phyloP scores from a whole-genome alignment of 768 basidiomycete species.

The Boletus sp. region DNA sequence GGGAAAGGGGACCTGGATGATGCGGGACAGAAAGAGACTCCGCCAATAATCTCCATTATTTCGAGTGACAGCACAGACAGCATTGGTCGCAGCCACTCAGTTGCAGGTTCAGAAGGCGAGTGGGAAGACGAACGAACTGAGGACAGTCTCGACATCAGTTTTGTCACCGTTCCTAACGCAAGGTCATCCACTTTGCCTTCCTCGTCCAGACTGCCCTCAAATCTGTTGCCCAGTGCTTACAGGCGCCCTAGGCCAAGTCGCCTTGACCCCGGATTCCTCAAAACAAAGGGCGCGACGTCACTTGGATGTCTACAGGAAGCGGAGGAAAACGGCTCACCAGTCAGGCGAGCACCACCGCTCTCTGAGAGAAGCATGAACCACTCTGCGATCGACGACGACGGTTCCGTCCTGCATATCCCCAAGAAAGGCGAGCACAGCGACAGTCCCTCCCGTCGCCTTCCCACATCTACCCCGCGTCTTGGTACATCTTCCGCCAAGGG shows the following conservation, averaged over 20 bases:
- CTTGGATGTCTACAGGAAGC: conserved; percentile 69
- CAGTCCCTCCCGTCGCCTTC: conserved; percentile 51
- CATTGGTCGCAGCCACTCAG: conserved; percentile 36
- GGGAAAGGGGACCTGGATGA: conserved; percentile 82
- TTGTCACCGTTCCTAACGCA: conserved; percentile 32
- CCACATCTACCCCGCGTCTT: conserved; percentile 41
- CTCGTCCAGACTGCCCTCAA: conserved; percentile 27
- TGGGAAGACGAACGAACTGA: conserved; percentile 91
- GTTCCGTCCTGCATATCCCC: conserved; percentile 25
- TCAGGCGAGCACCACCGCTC: conserved; percentile 39
- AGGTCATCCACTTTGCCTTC: conserved; percentile 35
- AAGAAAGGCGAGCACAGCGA: conserved; percentile 36
- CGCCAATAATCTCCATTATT: conserved; percentile 26
- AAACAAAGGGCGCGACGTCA: conserved; percentile 43
- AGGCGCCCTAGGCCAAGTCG: conserved; percentile 62
- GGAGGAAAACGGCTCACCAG: conserved; percentile 53
- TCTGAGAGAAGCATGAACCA: conserved; percentile 69
- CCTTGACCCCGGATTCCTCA: conserved; percentile 67
- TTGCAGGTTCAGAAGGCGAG: conserved; percentile 74
- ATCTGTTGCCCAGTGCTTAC: conserved; percentile 12
- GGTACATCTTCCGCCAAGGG: conserved; percentile 37
- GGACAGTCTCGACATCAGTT: conserved; percentile 62
- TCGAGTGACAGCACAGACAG: conserved; percentile 37
- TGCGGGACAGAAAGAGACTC: conserved; percentile 34
- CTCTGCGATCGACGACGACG: conserved; percentile 25